Conservation (phyloP, 169 alveolate species). For the Eimeria zaria region DNA sequence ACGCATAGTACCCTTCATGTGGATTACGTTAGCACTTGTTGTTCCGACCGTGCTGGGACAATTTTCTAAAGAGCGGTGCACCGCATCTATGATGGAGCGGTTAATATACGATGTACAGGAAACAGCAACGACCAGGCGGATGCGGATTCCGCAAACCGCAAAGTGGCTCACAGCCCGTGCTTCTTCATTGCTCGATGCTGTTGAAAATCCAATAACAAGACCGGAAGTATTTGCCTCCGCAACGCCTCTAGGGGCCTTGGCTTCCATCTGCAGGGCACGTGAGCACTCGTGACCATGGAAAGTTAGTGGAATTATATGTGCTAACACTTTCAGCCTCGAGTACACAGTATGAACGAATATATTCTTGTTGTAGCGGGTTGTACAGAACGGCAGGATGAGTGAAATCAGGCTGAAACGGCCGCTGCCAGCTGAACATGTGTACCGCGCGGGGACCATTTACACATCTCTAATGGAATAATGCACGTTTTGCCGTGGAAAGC, state of each 20-base stretch:
- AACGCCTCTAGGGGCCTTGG: neutral
- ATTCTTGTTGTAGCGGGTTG: neutral
- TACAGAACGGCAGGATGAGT: neutral
- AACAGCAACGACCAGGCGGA: neutral
- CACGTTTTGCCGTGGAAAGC: neutral
- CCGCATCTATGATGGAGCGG: neutral
- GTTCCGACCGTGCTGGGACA: neutral
- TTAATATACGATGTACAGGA: neutral
- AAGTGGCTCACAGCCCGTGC: conserved; percentile 40
- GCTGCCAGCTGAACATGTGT: neutral
- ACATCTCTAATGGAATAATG: neutral
- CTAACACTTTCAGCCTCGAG: neutral
- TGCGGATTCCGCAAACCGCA: neutral
- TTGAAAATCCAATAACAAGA: conserved; percentile 50
- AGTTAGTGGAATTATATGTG: neutral
- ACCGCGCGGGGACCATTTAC: neutral
- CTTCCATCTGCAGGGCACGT: conserved; percentile 69
- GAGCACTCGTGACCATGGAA: conserved; percentile 42
- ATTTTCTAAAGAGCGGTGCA: neutral
- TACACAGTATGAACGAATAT: neutral
- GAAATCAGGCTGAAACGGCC: neutral
- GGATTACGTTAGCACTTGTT: neutral
- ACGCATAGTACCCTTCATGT: neutral
- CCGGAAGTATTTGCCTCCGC: conserved; percentile 15
- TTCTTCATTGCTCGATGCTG: conserved; percentile 62